Evolutionary conservation across 2,329 filamentous ascomycete species (phyloP).

Genomic region (Chaetomium olivaceum): DNA sequence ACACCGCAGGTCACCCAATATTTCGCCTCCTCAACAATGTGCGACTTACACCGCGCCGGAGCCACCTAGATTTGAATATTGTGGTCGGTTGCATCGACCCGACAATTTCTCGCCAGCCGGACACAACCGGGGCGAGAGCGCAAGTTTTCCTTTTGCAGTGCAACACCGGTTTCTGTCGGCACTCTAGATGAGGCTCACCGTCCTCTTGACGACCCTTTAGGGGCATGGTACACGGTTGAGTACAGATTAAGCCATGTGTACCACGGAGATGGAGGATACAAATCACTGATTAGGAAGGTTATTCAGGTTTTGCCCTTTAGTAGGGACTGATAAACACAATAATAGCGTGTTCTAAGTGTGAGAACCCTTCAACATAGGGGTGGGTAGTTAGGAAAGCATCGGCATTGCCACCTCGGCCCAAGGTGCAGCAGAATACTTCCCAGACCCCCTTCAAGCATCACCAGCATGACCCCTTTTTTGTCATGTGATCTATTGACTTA

Average conservation of each 20-base stretch:
- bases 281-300: too few species aligned
- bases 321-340: neutral
- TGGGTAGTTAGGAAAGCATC: neutral
- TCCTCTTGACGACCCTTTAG: neutral
- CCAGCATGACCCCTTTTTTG: neutral
- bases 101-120: neutral
- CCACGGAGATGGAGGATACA: too few species aligned
- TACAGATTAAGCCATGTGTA: neutral
- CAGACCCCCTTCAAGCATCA: neutral
- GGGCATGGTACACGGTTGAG: neutral
- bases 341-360: neutral
- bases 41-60: neutral
- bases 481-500: neutral
- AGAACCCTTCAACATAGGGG: neutral
- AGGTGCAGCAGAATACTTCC: neutral
- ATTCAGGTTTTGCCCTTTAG: too few species aligned
- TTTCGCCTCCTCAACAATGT: neutral
- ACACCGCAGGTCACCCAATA: neutral
- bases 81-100: conserved; percentile 1
- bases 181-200: neutral
- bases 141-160: neutral
- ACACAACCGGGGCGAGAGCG: neutral
- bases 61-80: neutral
- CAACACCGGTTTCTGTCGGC: neutral
- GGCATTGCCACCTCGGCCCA: neutral